A percentile compares a stretch with the other conserved stretches of the same genome.
These are phyloP conservation scores for Suillus sp. DNA, from an alignment of 768 basidiomycete genomes.

Conservation along the genomic window DNA sequence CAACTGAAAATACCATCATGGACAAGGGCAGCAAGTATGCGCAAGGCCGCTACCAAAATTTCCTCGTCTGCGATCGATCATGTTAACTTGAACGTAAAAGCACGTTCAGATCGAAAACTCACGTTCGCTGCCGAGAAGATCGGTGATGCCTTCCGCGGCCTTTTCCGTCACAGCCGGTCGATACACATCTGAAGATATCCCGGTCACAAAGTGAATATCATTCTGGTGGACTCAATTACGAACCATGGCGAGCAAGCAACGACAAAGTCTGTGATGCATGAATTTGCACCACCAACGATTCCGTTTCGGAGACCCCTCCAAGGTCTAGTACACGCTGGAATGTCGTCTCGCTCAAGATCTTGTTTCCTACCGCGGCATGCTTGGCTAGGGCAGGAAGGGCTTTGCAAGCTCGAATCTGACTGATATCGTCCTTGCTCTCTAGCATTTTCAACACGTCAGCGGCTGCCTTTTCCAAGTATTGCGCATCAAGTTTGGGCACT, in stretches of 20 bases:
- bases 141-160: slow-evolving; percentile 3
- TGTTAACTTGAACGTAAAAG: neutral
- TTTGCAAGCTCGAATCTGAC: slow-evolving; percentile 13
- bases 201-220: neutral
- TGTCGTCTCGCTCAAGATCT: slow-evolving; percentile 10
- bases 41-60: slow-evolving; percentile 7
- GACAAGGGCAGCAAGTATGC: slow-evolving; percentile 13
- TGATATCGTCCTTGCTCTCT: neutral
- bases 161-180: slow-evolving; percentile 3
- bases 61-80: neutral
- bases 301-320: neutral
- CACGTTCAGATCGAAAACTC: neutral
- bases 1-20: neutral
- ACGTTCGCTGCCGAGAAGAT: slow-evolving; percentile 7
- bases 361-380: neutral
- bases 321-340: slow-evolving; percentile 8
- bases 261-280: slow-evolving; percentile 12
- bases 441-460: slow-evolving; percentile 9
- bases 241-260: slow-evolving; percentile 3
- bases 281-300: slow-evolving; percentile 7
- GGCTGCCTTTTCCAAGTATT: neutral
- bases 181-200: neutral
- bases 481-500: neutral
- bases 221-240: neutral
- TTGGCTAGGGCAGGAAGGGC: slow-evolving; percentile 10